phyloP scores from a whole-genome alignment of 2,329 filamentous ascomycete genomes.

The Waltergamsia citrina region DNA sequence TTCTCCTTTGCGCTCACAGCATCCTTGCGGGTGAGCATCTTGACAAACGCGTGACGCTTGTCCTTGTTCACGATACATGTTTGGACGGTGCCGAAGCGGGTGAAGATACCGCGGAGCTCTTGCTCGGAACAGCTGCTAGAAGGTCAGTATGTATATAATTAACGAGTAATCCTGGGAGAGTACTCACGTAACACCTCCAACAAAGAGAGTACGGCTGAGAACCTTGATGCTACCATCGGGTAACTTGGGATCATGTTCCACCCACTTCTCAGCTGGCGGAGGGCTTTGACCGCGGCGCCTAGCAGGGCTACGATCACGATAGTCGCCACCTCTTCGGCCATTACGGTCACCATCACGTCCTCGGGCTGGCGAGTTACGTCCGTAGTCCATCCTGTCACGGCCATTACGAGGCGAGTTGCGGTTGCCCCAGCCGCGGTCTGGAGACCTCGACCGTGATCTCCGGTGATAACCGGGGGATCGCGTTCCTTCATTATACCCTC shows the following conservation, averaged over 20 bases:
- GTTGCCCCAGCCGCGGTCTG: slow-evolving; percentile 62
- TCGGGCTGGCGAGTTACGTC: slow-evolving; percentile 56
- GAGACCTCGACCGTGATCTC: slow-evolving; percentile 71
- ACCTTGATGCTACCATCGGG: slow-evolving; percentile 80
- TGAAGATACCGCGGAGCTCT: slow-evolving; percentile 75
- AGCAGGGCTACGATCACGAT: slow-evolving; percentile 80
- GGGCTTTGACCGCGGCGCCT: slow-evolving; percentile 58
- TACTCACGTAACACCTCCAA: slow-evolving; percentile 84
- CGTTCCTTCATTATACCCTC: slow-evolving; percentile 43
- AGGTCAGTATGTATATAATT: too few species aligned
- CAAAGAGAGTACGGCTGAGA: slow-evolving; percentile 87
- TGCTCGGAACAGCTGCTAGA: slow-evolving; percentile 69
- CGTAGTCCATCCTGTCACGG: slow-evolving; percentile 63
- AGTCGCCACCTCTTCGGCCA: slow-evolving; percentile 53
- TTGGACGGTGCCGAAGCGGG: slow-evolving; percentile 77
- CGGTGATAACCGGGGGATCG: slow-evolving; percentile 52
- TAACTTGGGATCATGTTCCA: slow-evolving; percentile 69
- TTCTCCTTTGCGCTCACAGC: slow-evolving; percentile 75
- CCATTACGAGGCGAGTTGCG: slow-evolving; percentile 55
- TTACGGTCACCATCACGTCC: slow-evolving; percentile 44
- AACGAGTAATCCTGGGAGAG: slow-evolving; percentile 2
- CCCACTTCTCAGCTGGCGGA: slow-evolving; percentile 49
- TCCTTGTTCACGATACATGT: slow-evolving; percentile 98
- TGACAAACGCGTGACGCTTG: slow-evolving; percentile 97
- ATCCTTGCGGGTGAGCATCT: slow-evolving; percentile 87